Conservation (phyloP, 2,329 filamentous ascomycete genomes). For the Scopulariopsis brevicaulis region DNA sequence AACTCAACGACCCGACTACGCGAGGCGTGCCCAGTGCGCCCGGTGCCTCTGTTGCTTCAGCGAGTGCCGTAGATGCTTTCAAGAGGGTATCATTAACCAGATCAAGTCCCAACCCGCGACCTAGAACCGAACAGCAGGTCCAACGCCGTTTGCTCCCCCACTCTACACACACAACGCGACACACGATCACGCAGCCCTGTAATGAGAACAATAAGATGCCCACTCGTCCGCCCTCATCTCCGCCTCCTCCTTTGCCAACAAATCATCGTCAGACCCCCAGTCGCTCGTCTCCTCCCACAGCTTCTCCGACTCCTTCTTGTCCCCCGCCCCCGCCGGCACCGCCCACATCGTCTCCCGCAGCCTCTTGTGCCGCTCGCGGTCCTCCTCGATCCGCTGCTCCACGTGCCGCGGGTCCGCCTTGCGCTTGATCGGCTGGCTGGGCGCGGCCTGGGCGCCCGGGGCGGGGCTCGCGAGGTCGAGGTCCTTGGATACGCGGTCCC, state of each 20-base stretch:
- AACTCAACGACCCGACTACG: not conserved
- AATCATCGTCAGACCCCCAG: slow-evolving; percentile 75
- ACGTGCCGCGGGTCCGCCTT: slow-evolving; percentile 73
- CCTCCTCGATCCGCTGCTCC: slow-evolving; percentile 93
- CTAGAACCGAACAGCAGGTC: not conserved
- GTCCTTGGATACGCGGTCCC: slow-evolving; percentile 61
- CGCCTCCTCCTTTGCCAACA: slow-evolving; percentile 63
- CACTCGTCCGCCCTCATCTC: slow-evolving; percentile 28
- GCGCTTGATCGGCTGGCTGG: not conserved
- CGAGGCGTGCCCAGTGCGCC: not conserved
- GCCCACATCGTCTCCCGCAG: slow-evolving; percentile 91
- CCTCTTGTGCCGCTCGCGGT: slow-evolving; percentile 87
- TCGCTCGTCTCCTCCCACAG: slow-evolving; percentile 84
- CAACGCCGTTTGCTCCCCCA: not conserved
- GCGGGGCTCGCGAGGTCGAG: slow-evolving; percentile 37
- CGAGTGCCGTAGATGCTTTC: not conserved
- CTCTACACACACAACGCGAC: not conserved
- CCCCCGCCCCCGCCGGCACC: slow-evolving; percentile 47
- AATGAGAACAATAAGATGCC: slow-evolving; percentile 8
- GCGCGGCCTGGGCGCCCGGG: slow-evolving; percentile 6
- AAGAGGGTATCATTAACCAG: not conserved
- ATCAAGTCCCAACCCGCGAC: not conserved
- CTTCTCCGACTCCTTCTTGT: slow-evolving; percentile 62
- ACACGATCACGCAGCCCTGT: not conserved
- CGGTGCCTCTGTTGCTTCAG: not conserved